Conservation (phyloP, 306 rosid genomes). For the Quercus aquifolioides region DNA sequence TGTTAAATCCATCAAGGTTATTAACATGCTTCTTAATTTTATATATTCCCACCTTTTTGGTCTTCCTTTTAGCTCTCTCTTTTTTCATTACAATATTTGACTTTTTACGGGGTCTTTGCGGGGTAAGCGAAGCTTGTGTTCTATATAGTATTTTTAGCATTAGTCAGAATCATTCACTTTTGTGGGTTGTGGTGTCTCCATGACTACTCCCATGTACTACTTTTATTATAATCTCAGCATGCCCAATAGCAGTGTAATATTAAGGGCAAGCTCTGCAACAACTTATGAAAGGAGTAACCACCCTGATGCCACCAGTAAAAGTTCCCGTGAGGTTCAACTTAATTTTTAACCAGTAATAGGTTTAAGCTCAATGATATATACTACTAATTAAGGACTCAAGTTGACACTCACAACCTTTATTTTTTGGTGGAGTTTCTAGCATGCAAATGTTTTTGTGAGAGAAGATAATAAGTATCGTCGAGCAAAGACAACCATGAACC, state of each 20-base stretch:
- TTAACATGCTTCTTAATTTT: neutral
- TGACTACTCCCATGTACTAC: too few relatives aligned
- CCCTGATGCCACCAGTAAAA: constrained; percentile 38
- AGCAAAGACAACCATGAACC: constrained; percentile 57
- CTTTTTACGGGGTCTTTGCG: too few relatives aligned
- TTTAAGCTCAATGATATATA: too few relatives aligned
- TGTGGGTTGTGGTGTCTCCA: too few relatives aligned
- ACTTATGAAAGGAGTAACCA: constrained; percentile 47
- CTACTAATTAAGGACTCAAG: too few relatives aligned
- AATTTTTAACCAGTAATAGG: neutral
- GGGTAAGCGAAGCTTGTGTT: too few relatives aligned
- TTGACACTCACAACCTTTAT: neutral
- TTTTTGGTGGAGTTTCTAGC: constrained; percentile 30
- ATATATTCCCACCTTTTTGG: neutral
- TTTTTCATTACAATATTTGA: neutral
- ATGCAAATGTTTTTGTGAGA: constrained; percentile 51
- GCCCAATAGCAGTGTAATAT: too few relatives aligned
- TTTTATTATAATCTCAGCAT: too few relatives aligned
- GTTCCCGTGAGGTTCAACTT: constrained; percentile 47
- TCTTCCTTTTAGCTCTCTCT: neutral
- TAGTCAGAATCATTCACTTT: too few relatives aligned
- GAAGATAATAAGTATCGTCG: constrained; percentile 43
- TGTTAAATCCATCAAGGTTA: constrained; percentile 57
- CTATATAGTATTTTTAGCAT: too few relatives aligned
- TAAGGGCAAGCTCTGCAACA: constrained; percentile 43